A percentile compares a stretch with the other conserved stretches of the same genome.
phyloP scores from a whole-genome alignment of 495 filamentous ascomycete genomes.

The Podospora sp. region DNA sequence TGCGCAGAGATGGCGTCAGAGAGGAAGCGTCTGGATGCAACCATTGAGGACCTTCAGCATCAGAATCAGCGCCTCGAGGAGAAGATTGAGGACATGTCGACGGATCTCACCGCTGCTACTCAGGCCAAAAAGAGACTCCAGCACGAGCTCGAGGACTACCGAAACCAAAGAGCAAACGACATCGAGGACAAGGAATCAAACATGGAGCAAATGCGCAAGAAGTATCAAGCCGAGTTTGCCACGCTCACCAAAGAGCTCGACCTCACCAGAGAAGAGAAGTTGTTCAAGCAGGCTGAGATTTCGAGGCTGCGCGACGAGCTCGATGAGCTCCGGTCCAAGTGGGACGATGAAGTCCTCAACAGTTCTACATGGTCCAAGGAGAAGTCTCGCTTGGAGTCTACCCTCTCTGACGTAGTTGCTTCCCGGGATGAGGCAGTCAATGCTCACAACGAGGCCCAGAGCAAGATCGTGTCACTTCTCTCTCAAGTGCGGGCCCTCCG shows the following conservation, averaged over 20 bases:
- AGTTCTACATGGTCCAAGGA: conserved; percentile 98
- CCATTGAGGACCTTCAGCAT: conserved; percentile 86
- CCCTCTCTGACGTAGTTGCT: conserved; percentile 82
- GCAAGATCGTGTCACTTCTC: conserved; percentile 84
- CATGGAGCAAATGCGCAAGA: conserved; percentile 96
- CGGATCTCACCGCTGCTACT: conserved; percentile 81
- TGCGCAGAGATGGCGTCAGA: conserved; percentile 90
- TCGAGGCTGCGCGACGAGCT: conserved; percentile 86
- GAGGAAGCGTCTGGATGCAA: conserved; percentile 83
- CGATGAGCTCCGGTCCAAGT: conserved; percentile 91
- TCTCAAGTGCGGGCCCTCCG: conserved; percentile 89
- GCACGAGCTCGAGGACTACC: conserved; percentile 97
- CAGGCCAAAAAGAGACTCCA: conserved; percentile 95
- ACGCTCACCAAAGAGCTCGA: conserved; percentile 89
- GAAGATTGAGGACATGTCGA: conserved; percentile 86
- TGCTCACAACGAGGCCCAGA: conserved; percentile 93
- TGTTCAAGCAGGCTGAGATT: conserved; percentile 64
- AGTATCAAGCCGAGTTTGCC: conserved; percentile 93
- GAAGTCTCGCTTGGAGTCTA: conserved; percentile 88
- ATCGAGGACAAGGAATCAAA: conserved; percentile 95
- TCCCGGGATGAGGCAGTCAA: conserved; percentile 90
- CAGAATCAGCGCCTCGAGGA: conserved; percentile 89
- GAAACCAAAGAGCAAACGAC: conserved; percentile 91
- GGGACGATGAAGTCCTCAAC: conserved; percentile 98
- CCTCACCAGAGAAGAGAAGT: conserved; percentile 83